Conservation (phyloP, 805 yeast genomes). For the Debaryomyces hansenii region DNA sequence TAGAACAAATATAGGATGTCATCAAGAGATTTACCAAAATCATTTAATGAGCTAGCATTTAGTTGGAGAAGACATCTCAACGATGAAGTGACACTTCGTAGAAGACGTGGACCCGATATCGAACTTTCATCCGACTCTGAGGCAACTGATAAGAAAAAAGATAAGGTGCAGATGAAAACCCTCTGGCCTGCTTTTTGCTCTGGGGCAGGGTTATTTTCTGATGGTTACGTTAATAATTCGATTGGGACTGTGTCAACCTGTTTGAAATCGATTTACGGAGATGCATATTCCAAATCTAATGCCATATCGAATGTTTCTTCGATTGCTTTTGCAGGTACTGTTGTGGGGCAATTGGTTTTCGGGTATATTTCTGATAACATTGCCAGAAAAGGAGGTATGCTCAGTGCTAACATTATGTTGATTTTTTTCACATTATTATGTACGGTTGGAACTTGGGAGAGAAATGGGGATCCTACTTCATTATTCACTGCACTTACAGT, state of each 20-base stretch:
- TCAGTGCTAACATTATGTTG: constrained; percentile 71
- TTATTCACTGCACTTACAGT: constrained; percentile 81
- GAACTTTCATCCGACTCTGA: constrained; percentile 20
- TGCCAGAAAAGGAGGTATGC: constrained; percentile 83
- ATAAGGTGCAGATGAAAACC: constrained; percentile 18
- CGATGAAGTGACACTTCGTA: constrained; percentile 44
- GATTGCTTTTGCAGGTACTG: constrained; percentile 90
- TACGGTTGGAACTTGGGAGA: constrained; percentile 85
- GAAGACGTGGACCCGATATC: constrained; percentile 18
- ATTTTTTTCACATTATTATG: constrained; percentile 76
- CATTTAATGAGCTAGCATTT: constrained; percentile 32
- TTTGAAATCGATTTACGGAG: constrained; percentile 64
- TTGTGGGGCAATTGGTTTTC: constrained; percentile 78
- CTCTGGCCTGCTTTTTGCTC: constrained; percentile 73
- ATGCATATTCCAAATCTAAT: constrained; percentile 55
- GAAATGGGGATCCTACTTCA: constrained; percentile 64
- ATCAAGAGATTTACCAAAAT: constrained; percentile 52
- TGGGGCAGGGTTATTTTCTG: constrained; percentile 92
- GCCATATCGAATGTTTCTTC: constrained; percentile 83
- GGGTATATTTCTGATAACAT: constrained; percentile 79
- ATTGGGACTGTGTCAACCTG: constrained; percentile 77
- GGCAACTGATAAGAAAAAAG: constrained; percentile 11
- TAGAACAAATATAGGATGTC: constrained; percentile 18
- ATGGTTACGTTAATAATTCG: constrained; percentile 88
- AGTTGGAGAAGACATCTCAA: constrained; percentile 44